phyloP scores from a whole-genome alignment of 768 basidiomycete species.

The Lentinula boryana region DNA sequence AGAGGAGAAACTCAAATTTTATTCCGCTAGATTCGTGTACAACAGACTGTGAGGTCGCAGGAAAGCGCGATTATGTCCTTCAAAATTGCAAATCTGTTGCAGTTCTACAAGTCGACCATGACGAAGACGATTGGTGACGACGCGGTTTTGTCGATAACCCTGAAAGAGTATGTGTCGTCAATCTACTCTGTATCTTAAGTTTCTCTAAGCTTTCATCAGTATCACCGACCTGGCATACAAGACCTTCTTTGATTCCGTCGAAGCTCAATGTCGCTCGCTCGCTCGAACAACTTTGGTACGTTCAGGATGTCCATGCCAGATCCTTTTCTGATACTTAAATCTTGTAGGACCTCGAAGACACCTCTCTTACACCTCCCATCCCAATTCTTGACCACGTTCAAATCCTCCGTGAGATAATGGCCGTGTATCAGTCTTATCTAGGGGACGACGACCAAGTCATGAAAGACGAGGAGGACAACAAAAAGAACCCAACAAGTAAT shows the following conservation, averaged over 20 bases:
- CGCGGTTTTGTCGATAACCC: constrained; percentile 67
- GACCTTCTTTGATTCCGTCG: constrained; percentile 85
- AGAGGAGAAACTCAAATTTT: neutral
- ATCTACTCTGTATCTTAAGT: neutral
- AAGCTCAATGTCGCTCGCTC: constrained; percentile 71
- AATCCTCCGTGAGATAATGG: constrained; percentile 83
- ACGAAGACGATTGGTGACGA: constrained; percentile 83
- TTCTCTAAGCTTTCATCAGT: constrained; percentile 29
- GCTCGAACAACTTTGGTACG: constrained; percentile 49
- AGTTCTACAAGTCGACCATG: constrained; percentile 95
- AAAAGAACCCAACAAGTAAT: constrained; percentile 7
- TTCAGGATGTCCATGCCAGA: neutral
- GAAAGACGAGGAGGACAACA: constrained; percentile 42
- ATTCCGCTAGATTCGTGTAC: constrained; percentile 64
- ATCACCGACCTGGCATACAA: constrained; percentile 77
- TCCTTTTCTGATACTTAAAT: neutral
- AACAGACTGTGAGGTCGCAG: constrained; percentile 89
- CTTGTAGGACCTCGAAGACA: constrained; percentile 59
- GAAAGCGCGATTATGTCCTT: constrained; percentile 91
- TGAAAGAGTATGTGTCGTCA: constrained; percentile 61
- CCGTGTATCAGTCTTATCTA: constrained; percentile 83
- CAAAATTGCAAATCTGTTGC: constrained; percentile 90
- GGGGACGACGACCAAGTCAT: constrained; percentile 54
- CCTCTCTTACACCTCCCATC: constrained; percentile 66
- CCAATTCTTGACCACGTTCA: constrained; percentile 78